Evolutionary conservation across 2,329 filamentous ascomycete species (phyloP).

Genomic region (Stemphylium beticola): DNA sequence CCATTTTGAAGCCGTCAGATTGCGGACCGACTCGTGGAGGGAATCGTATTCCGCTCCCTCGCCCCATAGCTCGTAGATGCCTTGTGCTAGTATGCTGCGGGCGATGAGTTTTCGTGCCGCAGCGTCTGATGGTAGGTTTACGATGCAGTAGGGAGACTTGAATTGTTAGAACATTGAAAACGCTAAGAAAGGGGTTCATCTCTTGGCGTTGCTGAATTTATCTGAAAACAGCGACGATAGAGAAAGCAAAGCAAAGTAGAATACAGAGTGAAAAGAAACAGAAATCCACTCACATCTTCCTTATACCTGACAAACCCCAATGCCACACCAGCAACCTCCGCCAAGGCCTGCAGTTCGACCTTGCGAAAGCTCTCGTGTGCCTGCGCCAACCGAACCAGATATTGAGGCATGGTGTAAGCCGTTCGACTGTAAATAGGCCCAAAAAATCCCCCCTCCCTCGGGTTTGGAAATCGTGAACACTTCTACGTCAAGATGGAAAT

Average conservation of each 20-base stretch:
- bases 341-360: constrained; percentile 83
- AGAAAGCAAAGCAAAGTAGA: not conserved
- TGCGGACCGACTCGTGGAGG: constrained; percentile 70
- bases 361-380: constrained; percentile 88
- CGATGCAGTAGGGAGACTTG: constrained; percentile 87
- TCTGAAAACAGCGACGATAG: not conserved
- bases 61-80: constrained; percentile 91
- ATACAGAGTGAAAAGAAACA: not conserved
- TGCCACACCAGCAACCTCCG: constrained; percentile 68
- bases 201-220: not conserved
- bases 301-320: constrained; percentile 78
- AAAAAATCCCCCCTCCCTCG: not conserved
- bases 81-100: constrained; percentile 81
- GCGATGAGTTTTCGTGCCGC: constrained; percentile 71
- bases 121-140: constrained; percentile 68
- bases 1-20: constrained; percentile 70
- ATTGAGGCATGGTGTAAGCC: constrained; percentile 63
- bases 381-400: constrained; percentile 88
- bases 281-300: constrained; percentile 65
- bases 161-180: constrained; percentile 15
- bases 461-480: not conserved
- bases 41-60: constrained; percentile 68
- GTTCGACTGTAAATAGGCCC: not conserved
- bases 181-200: not conserved
- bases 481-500: not conserved